Evolutionary conservation across 2,329 filamentous ascomycete genomes (phyloP).

Genomic region (Zymoseptoria ardabiliae): DNA sequence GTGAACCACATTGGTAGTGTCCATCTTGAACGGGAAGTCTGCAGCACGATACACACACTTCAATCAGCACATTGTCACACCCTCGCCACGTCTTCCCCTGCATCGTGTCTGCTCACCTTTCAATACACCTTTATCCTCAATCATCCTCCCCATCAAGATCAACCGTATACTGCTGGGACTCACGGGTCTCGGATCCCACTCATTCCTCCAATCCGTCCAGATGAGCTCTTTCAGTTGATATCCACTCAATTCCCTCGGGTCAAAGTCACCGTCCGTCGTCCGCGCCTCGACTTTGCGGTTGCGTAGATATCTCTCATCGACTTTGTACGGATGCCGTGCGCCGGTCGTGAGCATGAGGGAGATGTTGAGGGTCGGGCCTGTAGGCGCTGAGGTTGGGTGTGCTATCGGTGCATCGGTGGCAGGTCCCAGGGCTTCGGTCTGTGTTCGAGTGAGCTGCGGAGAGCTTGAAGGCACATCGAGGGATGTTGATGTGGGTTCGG

Average conservation of each 20-base stretch:
- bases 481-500: neutral
- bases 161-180: constrained; percentile 84
- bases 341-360: constrained; percentile 71
- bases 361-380: constrained; percentile 54
- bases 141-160: constrained; percentile 83
- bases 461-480: neutral
- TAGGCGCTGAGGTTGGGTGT: constrained; percentile 27
- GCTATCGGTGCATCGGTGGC: constrained; percentile 37
- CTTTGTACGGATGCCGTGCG: constrained; percentile 78
- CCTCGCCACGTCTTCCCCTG: neutral
- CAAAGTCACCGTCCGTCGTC: constrained; percentile 53
- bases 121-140: constrained; percentile 80
- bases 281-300: constrained; percentile 75
- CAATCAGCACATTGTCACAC: neutral
- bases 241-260: constrained; percentile 84
- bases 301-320: constrained; percentile 76
- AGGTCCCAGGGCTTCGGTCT: constrained; percentile 42
- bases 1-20: constrained; percentile 78
- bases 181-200: constrained; percentile 81
- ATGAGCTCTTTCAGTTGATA: constrained; percentile 94
- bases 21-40: constrained; percentile 74
- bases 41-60: neutral
- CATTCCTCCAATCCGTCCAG: constrained; percentile 75
- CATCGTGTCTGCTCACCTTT: constrained; percentile 55
- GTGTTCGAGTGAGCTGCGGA: constrained; percentile 26